These are phyloP conservation scores for Solanum stenotomum DNA, from an alignment of 257 asterid genomes.

Conservation along the genomic window DNA sequence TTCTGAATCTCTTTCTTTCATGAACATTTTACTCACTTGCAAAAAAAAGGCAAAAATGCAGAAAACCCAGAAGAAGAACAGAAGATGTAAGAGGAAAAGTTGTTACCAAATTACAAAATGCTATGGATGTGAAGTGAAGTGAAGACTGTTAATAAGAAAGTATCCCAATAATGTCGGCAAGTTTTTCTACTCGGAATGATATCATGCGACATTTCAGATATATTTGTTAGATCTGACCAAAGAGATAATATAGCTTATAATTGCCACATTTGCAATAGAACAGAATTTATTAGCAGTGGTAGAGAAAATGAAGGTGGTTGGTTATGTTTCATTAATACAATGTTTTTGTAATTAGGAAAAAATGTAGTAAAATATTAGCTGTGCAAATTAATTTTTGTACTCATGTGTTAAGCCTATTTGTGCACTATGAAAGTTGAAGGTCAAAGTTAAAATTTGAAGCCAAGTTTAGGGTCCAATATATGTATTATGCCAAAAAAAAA, in stretches of 20 bases:
- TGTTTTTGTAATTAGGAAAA: background rate
- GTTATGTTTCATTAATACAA: background rate
- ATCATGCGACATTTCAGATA: background rate
- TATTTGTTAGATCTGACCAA: background rate
- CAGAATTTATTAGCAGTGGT: background rate
- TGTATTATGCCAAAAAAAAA: too few species aligned
- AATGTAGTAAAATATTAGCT: background rate
- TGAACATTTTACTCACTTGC: background rate
- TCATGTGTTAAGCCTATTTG: too few species aligned
- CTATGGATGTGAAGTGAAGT: background rate
- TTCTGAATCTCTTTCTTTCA: slow-evolving; percentile 52
- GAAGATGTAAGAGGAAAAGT: too few species aligned
- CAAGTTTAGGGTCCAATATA: too few species aligned
- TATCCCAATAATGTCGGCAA: background rate
- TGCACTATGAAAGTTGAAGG: too few species aligned
- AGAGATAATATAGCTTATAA: background rate
- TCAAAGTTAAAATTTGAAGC: too few species aligned
- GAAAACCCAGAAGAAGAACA: background rate
- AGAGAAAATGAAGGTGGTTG: background rate
- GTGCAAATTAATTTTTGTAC: background rate
- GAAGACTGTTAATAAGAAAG: background rate
- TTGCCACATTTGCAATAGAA: background rate
- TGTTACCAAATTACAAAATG: background rate
- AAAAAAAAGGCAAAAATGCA: background rate
- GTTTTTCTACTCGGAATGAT: background rate